Base-by-base conservation (phyloP, 2,329 filamentous ascomycete genomes). In the Rhytidhysteron rufulum region DNA sequence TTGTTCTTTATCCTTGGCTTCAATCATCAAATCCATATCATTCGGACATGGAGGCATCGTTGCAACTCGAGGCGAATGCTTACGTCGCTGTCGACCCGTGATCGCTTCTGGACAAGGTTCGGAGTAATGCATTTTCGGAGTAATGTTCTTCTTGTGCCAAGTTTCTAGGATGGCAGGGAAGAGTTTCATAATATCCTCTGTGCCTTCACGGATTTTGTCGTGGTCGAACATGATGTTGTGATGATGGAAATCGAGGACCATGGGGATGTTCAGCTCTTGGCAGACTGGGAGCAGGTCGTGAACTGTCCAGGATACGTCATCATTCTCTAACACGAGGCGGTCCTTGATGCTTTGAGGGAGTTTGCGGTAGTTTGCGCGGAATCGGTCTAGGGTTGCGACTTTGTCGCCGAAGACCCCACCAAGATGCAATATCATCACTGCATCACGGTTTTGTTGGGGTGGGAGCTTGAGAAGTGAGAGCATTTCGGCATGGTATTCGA, bases 1-100 rank as follows among this genome's bases (percentile, higher is more conserved):
- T 64, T 97, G 91, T 62, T 97, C 91, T 66, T 97, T 97, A 59
- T 96, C 91, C 63, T 97, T 97, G 34, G 91, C 91, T 68, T 97
- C 91, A 44, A 97, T 96, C 91, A 97, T 97, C n/a, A 97, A 73
- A 58, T 96, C 91, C 85, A 94, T 93, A 22, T 85, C 82, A 1
- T 79, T 71, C 4, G 82, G 75, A 54, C 91, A 96, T 0, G 91
- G 90, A 1, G 91, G 91, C 1, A 97, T 66, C 1, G 82, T 86
- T 49, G 76, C 75, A 2, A 95, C 88, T 7, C 91, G 79, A 0
- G 88, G 77, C 25, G 82, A 88, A 58, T 97, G 91, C 65, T 95
- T 96, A 43, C 91, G 78, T 20, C 90, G 75, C 50, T 95, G 85
- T 0, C 81, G 77, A 0, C 77, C 78, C 1, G 89, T 95, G 30